Evolutionary conservation across 2,329 filamentous ascomycete genomes (phyloP), one percentile per base, ranked within the genome.

Genomic region (Pezicula radicicola): DNA sequence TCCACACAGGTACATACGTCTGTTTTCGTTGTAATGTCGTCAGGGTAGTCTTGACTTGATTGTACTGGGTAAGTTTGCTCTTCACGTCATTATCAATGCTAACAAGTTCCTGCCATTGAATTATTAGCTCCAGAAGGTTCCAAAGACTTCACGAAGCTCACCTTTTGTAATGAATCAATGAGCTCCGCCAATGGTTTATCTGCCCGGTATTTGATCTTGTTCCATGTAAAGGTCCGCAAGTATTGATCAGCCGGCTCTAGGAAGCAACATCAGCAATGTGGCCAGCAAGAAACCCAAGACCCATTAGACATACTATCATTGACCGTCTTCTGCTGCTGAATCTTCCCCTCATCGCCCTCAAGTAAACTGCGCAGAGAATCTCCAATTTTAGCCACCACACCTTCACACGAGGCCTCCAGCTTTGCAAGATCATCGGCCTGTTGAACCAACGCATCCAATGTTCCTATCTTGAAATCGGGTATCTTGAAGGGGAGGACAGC

Each of bases 61-160:
- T 97, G 77, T 97, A 97, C 73, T 97, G 92, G 70, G 83, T 89
- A 75, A 93, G 92, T 72, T 97, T 97, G 66, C 83, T 80, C 71
- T 96, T 96, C 72, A 97, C 89, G 68, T 97, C 94, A 70, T 91
- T 96, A 76, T 99, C 94, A 67, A 96, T 91, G 51, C 89, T 94
- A 55, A 85, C 80, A 50, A 96, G 82, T 75, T 97, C 94, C 89
- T 94, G 58, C 9, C 45, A 47, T 28, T 6, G 21, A 48, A 37
- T 33, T 25, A 46, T 57, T 51, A 44, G 41, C 33, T 18, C 21
- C 33, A 5, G 3, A 15, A 27, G 30, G 46, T 33, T 27, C 35
- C 6, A 2, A 37, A 27, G 10, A 12, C 16, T 25, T 4, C 13
- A 35, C 4, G 10, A 16, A 8, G 45, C 62, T 13, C 63, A 90